Conservation (phyloP, 768 basidiomycete genomes). For the Lentinus brumalis region DNA sequence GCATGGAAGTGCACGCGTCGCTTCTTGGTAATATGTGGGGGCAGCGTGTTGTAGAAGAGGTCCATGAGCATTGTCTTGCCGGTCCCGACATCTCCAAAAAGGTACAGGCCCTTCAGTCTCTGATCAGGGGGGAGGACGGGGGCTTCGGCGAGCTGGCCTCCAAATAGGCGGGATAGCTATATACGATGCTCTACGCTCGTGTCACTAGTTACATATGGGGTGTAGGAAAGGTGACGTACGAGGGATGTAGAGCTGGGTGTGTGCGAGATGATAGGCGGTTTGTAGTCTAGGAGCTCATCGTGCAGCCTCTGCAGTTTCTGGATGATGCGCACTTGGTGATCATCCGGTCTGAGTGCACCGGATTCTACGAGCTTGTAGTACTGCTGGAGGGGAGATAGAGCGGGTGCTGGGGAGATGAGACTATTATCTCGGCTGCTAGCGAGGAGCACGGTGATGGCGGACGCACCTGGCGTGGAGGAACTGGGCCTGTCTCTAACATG, state of each 20-base stretch:
- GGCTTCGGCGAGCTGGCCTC: constrained; percentile 20
- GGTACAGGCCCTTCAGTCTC: constrained; percentile 87
- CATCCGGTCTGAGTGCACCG: constrained; percentile 69
- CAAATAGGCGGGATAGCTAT: constrained; percentile 35
- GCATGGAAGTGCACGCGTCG: constrained; percentile 97
- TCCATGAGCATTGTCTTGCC: constrained; percentile 99
- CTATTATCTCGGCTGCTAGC: neutral
- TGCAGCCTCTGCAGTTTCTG: constrained; percentile 80
- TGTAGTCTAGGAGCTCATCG: constrained; percentile 66
- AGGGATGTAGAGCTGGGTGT: constrained; percentile 33
- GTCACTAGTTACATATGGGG: neutral
- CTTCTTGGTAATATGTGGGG: constrained; percentile 63
- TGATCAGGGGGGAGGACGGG: constrained; percentile 44
- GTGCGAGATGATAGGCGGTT: constrained; percentile 64
- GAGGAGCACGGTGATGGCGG: neutral
- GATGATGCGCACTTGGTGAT: constrained; percentile 84
- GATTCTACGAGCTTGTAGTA: constrained; percentile 51
- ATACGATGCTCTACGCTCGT: neutral
- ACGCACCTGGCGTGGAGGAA: neutral
- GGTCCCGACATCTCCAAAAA: constrained; percentile 95
- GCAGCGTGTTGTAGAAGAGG: constrained; percentile 86
- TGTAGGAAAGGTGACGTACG: constrained; percentile 26
- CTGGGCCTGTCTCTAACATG: constrained; percentile 3
- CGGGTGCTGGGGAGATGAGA: neutral
- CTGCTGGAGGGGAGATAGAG: constrained; percentile 32